Evolutionary conservation across 805 yeast genomes (phyloP), one percentile per base, ranked within the genome.

Genomic region (Saturnispora saitoi): DNA sequence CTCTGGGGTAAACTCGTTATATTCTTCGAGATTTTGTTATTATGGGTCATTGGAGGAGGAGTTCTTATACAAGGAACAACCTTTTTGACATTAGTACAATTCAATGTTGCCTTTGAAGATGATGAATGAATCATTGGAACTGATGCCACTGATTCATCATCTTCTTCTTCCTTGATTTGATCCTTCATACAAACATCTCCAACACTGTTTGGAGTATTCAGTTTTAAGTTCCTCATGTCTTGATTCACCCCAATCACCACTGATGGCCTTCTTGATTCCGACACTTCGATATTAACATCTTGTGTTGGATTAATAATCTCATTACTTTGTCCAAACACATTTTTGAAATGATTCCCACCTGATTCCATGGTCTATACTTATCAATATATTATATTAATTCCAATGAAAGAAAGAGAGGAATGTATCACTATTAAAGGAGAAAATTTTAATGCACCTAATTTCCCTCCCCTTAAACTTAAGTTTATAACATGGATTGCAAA

Each of bases 291-390:
- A 20, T 43, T 43, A 10, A 36, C 46, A 8, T 43, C 40, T 8
- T 20, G 22, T 2, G 31, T 41, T 29, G 36, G 22, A 12, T 15
- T 32, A 9, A 41, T 41, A 12, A 29, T 30, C 20, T 41, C 34
- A 14, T 32, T 30, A n/a, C 15, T 1, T 57, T 50, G 56, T 45
- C 49, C 66, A 53, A 48, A 67, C 58, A 55, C 72, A 55, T 58
- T 63, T 55, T 61, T 68, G 62, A 54, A 61, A 40, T 58, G 63
- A 49, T 70, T 68, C 31, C 65, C 45, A 48, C 67, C 72, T 6
- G 71, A 64, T 52, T 60, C 67, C 73, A 70, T 70, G 14, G 56
- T n/a, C n/a, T n/a, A n/a, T n/a, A n/a, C n/a, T n/a, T n/a, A n/a
- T n/a, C n/a, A n/a, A n/a, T n/a, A n/a, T n/a, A n/a, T n/a, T n/a